Base-by-base conservation (phyloP, 805 yeast genomes). In the Hanseniaspora lindneri region DNA sequence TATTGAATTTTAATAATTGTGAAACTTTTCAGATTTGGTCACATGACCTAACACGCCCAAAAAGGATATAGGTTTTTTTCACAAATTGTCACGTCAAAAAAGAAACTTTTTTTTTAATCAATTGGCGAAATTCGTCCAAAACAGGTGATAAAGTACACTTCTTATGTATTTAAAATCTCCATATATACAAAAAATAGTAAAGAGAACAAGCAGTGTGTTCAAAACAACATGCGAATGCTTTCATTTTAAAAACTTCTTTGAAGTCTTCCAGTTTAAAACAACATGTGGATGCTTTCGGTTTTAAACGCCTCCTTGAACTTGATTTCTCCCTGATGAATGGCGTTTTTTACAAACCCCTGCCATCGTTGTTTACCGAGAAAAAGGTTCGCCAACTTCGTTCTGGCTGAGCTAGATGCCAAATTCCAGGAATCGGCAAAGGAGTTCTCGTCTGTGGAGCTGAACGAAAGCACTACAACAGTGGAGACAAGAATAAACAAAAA, bases 401-500 rank as follows among this genome's bases (percentile, higher is more conserved):
- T 66, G 4, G 70, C 55, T 25, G 65, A 59, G 46, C 65, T 71
- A 50, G 69, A 67, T 35, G 65, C 57, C 19, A 63, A 56, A 16
- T 62, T 63, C 17, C 60, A 56, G 13, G 56, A 39, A 35, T 56
- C 54, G 33, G 55, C 57, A 16, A 64, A 53, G 10, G 60, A 61
- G 51, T 61, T 61, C 29, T 63, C 65, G 43, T 61, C 62, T 16
- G 59, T 58, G 53, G 59, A 58, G 6, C 72, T 71, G 25, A 66
- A 59, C 34, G 58, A 63, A 50, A 60, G 59, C 25, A 67, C 53
- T 3, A 73, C 61, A 47, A 73, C 67, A 55, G 71, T 68, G 6
- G 77, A 65, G 2, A 77, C 66, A 16, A 79, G 63, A 28, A 83
- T 60, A 19, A 80, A 55, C 46, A 85, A 65, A 33, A 83, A 72